Base-by-base conservation (phyloP, 768 basidiomycete genomes). In the Lanmaoa rubissima region DNA sequence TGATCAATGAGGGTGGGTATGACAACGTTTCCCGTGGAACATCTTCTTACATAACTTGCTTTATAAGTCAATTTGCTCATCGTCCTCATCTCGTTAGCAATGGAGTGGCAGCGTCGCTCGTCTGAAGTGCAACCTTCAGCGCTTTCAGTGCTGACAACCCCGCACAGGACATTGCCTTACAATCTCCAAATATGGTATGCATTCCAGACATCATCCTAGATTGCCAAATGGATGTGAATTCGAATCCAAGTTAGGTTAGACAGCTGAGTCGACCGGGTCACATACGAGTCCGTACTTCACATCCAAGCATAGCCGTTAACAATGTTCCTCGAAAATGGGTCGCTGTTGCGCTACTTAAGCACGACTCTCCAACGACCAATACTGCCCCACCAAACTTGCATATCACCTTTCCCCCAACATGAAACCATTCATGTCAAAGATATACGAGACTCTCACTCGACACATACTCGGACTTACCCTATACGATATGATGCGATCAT, bases 401-500 rank as follows among this genome's bases (percentile, higher is more conserved):
- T 39, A n/a, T 32, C 28, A 28, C 10, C 36, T 28, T 5, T 36
- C 41, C 19, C 38, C 43, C 45, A 34, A 0, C 36, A 69, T 64
- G 62, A 59, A n/a, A 45, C 1, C 47, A 2, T 42, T 11, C 26
- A 8, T 47, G 21, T 47, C 57, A n/a, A 45, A 54, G 32, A 51
- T 36, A 4, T n/a, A 38, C 6, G 21, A 21, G 6, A 16, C 16
- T 4, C 5, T 48, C 28, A 17, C 48, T n/a, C 43, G 8, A 17
- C 19, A 45, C n/a, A 35, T 62, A 16, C 60, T 60, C 16, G 8
- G 16, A 28, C 21, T 61, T 3, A 64, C 65, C 4, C 39, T 65
- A 1, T 67, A 69, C 3, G 35, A 67, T 11, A 59, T 48, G 55
- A 54, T 68, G 38, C 39, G 1, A 10, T 51, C 60, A 3, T 68